A percentile compares a stretch with the other conserved stretches of the same genome.
Evolutionary conservation across 441 rosid species (phyloP).

Genomic region (Gossypium schwendimanii): DNA sequence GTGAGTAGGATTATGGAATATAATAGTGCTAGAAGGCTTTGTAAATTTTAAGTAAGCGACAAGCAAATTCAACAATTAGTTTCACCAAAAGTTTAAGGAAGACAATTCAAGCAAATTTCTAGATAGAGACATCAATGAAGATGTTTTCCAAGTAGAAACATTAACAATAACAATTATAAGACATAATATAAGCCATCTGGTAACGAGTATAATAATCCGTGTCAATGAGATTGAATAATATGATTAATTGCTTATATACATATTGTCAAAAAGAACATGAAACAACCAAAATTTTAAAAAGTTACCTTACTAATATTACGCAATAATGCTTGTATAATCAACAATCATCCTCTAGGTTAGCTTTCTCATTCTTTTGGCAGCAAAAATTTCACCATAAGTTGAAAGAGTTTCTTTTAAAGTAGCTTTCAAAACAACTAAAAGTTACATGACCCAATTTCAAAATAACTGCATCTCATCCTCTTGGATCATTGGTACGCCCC

Average conservation of each 20-base stretch:
- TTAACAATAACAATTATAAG: no score
- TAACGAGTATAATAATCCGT: not conserved
- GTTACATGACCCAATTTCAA: not conserved
- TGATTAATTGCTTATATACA: not conserved
- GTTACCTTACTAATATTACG: slow-evolving; percentile 68
- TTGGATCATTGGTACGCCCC: not conserved
- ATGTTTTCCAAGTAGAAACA: no score
- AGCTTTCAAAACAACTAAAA: not conserved
- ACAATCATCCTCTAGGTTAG: slow-evolving; percentile 91
- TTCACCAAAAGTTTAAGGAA: no score
- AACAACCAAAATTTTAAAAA: not conserved
- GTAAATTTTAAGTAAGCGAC: no score
- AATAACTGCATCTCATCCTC: not conserved
- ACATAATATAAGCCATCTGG: no score
- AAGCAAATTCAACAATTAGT: no score
- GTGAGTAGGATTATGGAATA: no score
- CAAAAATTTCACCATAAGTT: slow-evolving; percentile 66
- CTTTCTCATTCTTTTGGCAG: slow-evolving; percentile 84
- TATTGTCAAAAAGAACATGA: not conserved
- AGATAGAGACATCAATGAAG: no score
- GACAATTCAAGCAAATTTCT: no score
- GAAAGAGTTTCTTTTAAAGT: slow-evolving; percentile 15
- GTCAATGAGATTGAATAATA: not conserved
- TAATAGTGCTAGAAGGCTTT: no score
- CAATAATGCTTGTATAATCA: slow-evolving; percentile 92